These are phyloP conservation scores for Quercus phellos DNA, from an alignment of 331 rosid species.

Conservation along the genomic window DNA sequence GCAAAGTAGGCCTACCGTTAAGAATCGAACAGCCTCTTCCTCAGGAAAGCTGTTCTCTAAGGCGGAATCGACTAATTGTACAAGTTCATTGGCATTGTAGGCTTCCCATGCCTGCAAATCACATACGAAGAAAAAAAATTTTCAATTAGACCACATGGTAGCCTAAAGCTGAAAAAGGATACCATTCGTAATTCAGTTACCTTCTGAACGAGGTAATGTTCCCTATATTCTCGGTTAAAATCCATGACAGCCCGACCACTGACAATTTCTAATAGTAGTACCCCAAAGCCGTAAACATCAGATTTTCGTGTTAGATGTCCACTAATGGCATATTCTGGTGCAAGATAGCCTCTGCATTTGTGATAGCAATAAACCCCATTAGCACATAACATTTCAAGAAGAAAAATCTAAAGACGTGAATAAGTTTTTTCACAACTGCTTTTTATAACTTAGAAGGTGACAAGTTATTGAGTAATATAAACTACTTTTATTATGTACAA, in stretches of 20 bases:
- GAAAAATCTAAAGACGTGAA: not conserved
- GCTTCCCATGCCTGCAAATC: conserved; percentile 78
- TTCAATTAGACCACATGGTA: not conserved
- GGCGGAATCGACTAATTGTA: conserved; percentile 51
- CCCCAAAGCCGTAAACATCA: conserved; percentile 89
- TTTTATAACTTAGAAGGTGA: too few relatives aligned
- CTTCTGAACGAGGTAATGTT: conserved; percentile 81
- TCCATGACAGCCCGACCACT: conserved; percentile 63
- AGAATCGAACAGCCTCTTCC: conserved; percentile 55
- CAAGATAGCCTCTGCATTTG: conserved; percentile 67
- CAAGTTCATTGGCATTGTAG: conserved; percentile 31
- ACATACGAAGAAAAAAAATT: not conserved
- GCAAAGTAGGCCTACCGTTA: conserved; percentile 53
- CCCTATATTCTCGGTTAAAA: conserved; percentile 45
- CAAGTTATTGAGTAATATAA: too few relatives aligned
- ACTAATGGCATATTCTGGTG: conserved; percentile 87
- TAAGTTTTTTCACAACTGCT: not conserved
- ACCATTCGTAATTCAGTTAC: conserved; percentile 26
- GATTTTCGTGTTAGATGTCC: conserved; percentile 84
- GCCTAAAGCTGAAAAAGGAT: not conserved
- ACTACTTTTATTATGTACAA: too few relatives aligned
- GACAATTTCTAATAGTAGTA: conserved; percentile 64
- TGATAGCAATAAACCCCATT: conserved; percentile 12
- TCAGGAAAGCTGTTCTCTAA: conserved; percentile 33
- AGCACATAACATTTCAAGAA: conserved; percentile 20